Percentiles rank a stretch among this genome's conserved stretches.
phyloP scores from a whole-genome alignment of 495 filamentous ascomycete genomes.

The Cercophora scortea region DNA sequence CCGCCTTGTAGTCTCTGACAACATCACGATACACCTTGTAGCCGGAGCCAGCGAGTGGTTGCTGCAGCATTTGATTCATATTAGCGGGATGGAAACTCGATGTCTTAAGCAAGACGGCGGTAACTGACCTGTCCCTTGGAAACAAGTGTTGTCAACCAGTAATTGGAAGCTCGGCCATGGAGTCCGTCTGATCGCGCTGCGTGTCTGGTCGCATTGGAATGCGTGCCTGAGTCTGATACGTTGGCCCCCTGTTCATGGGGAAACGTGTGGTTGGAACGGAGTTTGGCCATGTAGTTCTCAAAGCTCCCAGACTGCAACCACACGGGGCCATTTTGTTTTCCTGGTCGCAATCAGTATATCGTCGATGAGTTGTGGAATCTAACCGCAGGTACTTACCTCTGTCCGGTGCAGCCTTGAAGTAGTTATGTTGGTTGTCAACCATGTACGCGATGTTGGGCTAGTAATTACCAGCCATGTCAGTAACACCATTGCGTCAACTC shows the following conservation, averaged over 20 bases:
- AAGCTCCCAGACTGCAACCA: constrained; percentile 8
- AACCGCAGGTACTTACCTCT: background rate
- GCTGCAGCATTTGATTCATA: background rate
- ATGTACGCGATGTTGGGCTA: constrained; percentile 2
- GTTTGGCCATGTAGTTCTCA: constrained; percentile 1
- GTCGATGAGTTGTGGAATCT: too few relatives aligned
- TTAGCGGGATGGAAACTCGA: too few relatives aligned
- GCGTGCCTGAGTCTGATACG: background rate
- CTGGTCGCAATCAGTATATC: background rate
- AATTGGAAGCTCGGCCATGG: background rate
- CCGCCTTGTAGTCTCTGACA: background rate
- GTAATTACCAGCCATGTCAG: too few relatives aligned
- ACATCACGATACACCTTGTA: constrained; percentile 3
- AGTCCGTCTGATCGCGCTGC: too few relatives aligned
- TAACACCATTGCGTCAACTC: too few relatives aligned
- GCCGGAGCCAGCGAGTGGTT: background rate
- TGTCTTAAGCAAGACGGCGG: too few relatives aligned
- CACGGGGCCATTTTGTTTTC: constrained; percentile 9
- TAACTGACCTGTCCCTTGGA: background rate
- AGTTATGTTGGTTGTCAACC: constrained; percentile 13
- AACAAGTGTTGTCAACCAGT: background rate
- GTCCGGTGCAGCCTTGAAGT: constrained; percentile 9
- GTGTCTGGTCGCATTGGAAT: background rate
- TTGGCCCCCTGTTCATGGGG: too few relatives aligned
- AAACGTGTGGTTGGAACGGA: background rate